A percentile compares a stretch with the other conserved stretches of the same genome.
phyloP scores from a whole-genome alignment of 257 asterid genomes.

The Linderniella brevidens region DNA sequence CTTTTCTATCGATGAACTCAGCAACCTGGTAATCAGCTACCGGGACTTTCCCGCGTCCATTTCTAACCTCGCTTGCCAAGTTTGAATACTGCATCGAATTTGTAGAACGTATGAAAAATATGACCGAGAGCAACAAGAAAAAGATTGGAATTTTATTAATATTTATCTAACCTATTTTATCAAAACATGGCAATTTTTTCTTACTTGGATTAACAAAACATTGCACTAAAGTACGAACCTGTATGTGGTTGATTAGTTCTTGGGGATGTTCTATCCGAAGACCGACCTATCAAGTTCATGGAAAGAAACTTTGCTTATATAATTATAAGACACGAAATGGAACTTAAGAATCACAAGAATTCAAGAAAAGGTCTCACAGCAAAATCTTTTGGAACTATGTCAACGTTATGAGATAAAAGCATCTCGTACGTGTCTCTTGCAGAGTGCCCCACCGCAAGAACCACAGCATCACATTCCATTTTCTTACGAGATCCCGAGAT shows the following conservation, averaged over 20 bases:
- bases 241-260: constrained; percentile 67
- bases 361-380: constrained; percentile 39
- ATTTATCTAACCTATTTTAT: no score
- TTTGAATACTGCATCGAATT: constrained; percentile 39
- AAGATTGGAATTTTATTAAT: no score
- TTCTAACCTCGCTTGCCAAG: constrained; percentile 59
- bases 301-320: not conserved
- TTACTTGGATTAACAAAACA: no score
- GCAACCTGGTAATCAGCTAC: constrained; percentile 96
- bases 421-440: constrained; percentile 82
- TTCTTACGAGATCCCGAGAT: constrained; percentile 18
- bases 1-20: constrained; percentile 27
- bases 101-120: no score
- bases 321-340: not conserved
- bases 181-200: no score
- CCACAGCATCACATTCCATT: constrained; percentile 63
- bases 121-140: no score
- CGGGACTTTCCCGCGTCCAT: constrained; percentile 87
- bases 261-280: constrained; percentile 95
- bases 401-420: constrained; percentile 76
- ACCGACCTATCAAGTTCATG: constrained; percentile 44
- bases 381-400: constrained; percentile 62
- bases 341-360: not conserved
- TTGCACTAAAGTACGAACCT: constrained; percentile 25
- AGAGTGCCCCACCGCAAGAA: constrained; percentile 96